Base-by-base conservation (phyloP, 768 basidiomycete genomes). In the Lactarius deliciosus region DNA sequence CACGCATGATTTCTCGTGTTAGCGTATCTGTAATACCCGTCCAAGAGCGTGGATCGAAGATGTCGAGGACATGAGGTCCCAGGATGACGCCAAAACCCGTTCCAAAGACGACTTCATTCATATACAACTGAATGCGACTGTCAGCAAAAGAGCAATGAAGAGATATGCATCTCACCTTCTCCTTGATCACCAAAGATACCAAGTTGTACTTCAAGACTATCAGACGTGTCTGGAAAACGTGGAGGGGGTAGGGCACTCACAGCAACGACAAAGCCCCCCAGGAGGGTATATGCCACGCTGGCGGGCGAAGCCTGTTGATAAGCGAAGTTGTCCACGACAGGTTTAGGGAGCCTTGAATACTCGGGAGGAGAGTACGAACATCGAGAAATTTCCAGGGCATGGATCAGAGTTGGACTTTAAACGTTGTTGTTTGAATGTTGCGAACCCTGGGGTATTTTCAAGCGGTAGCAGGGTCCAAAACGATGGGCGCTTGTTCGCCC, bases 81-180 rank as follows among this genome's bases (percentile, higher is more conserved):
- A 90, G 83, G 57, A 86, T 68, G 54, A 86, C 75, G 5, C 85
- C 84, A 64, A 87, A 88, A 0, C 82, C 81, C 0, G 94, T 96
- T 2, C 94, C 95, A 34, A 97, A 86, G 38, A 96, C 89, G 38
- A 96, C 95, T 80, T 99, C 96, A 71, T 94, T 97, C 69, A 97
- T 85, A 73, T 90, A 97, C 8, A 96, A 73, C 85, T 92, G 59
- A 18, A 32, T n/a, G 43, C 22, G 18, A 9, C 16, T 18, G 47
- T 58, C 53, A 59, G 20, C 30, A n/a, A 25, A 53, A 28, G 58
- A 22, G 20, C 16, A 59, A 15, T 10, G 54, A 25, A 40, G 57
- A 3, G 50, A 7, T 53, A 47, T 36, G n/a, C 56, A 15, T 72
- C 75, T 13, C 56, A 90, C 91, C 79, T 80, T 88, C 77, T 97